phyloP scores from a whole-genome alignment of 305 asterid species.

The Andrographis paniculata region DNA sequence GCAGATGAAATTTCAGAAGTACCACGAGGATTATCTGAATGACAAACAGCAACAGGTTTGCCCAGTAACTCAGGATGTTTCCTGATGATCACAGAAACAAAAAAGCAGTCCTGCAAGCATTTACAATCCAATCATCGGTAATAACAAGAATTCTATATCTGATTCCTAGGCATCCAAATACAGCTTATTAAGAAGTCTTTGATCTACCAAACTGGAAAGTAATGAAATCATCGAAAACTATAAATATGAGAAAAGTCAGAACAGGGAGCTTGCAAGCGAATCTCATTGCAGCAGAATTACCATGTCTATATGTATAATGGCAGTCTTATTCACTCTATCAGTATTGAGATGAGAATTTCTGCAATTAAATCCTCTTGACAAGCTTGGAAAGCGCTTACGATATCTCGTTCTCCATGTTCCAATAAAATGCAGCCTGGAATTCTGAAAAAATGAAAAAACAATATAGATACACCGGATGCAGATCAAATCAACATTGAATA shows the following conservation, averaged over 20 bases:
- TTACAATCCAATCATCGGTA: not conserved
- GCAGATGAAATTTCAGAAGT: constrained; percentile 97
- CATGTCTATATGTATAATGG: constrained; percentile 85
- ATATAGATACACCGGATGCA: too few species aligned
- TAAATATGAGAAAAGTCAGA: too few species aligned
- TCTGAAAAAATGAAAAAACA: constrained; percentile 42
- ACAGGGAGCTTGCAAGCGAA: constrained; percentile 3
- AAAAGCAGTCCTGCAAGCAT: constrained; percentile 81
- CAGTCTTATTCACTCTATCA: constrained; percentile 30
- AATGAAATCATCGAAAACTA: too few species aligned
- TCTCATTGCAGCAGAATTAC: constrained; percentile 27
- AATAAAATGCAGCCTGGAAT: constrained; percentile 93
- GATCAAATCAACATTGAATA: too few species aligned
- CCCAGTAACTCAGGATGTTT: constrained; percentile 56
- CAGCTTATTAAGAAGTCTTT: too few species aligned
- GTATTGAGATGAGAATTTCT: constrained; percentile 26
- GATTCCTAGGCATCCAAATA: too few species aligned
- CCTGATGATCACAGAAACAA: constrained; percentile 86
- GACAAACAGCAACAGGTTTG: constrained; percentile 95
- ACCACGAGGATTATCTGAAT: constrained; percentile 90
- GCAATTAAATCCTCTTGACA: constrained; percentile 31
- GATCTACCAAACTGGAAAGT: too few species aligned
- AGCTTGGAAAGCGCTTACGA: constrained; percentile 62
- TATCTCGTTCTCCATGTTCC: constrained; percentile 98
- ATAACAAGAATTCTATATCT: too few species aligned